Evolutionary conservation across 345 rosid species (phyloP), one percentile per base, ranked within the genome.

Genomic region (Corchorus olitorius): DNA sequence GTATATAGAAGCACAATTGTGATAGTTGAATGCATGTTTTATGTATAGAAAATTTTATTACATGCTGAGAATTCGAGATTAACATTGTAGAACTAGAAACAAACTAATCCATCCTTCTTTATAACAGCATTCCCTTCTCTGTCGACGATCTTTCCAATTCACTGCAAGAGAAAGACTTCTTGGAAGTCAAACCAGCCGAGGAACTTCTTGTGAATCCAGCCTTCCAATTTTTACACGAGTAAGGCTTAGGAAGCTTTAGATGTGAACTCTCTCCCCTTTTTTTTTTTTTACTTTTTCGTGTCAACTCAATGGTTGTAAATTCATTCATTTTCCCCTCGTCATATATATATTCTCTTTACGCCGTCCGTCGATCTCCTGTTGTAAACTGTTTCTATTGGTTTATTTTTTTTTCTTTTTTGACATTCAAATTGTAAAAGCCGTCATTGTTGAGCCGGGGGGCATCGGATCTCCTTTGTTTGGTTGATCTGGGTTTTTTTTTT

Each of bases 61-160:
- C 46, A 50, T 4, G 73, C 59, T 50, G 6, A 50, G 20, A 33
- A 1, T 34, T 69, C 39, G 48, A 8, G 17, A 33, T 67, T 48
- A 33, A 13, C 53, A 5, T 39, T 4, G 12, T 39, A 17, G 22
- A 12, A 39, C 6, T 39, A 27, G 27, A 27, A 54, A 19, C n/a
- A 7, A 43, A 77, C 75, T 80, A 59, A 83, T 77, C 65, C 48
- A 39, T 49, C 16, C 48, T 68, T 81, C 11, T 37, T 41, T 54
- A 56, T 52, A 8, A 67, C 97, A 91, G 98, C 89, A 97, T 94
- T 78, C 99, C 97, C 43, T 97, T 94, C 92, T 94, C 99, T 19
- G 88, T 94, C 12, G 98, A 97, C 11, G 99, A 96, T 76, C 93
- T 97, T 16, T 83, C 98, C 0, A 87, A 67, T 81, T 81, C 97